Evolutionary conservation across 2,329 filamentous ascomycete species (phyloP), one percentile per base, ranked within the genome.

Genomic region (Sporothrix mexicana): DNA sequence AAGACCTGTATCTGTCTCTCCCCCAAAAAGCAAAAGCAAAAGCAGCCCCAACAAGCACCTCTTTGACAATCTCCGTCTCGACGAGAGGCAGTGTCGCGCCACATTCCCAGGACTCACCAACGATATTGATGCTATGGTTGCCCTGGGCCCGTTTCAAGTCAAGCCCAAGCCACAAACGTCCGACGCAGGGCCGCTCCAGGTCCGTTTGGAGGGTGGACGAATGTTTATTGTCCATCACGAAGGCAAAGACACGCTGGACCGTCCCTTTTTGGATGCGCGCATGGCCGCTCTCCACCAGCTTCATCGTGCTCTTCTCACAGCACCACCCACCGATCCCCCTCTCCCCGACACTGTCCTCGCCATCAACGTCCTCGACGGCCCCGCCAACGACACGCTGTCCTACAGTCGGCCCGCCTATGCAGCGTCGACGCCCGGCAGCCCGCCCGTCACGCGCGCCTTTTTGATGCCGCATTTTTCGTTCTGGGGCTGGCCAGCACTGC

Each of bases 351-450:
- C 85, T 30, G 80, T 86, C 75, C 84, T 90, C 77, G 80, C 85
- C 47, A 81, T 89, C 75, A 83, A 84, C 78, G 82, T 88, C 76
- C 81, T 85, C 70, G 86, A 87, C 78, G 77, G 81, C 13, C 79
- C 81, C 7, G 79, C 83, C 1, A 61, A 61, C 30, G 57, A 61
- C 25, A 61, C 57, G 1, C 83, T 84, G 78, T 83, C 83, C 12
- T 87, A 87, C 79, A 80, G 83, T 10, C 83, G 84, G 1, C 82
- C 83, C 9, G 82, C 82, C 20, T 75, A 12, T 69, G 73, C 20
- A 67, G 74, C 53, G 69, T 74, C 75, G 47, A 73, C 43, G 49
- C 73, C 78, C 72, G 78, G 70, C 36, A 70, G 55, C 23, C 67
- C 68, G 13, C 71, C 71, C 15, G 70, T 74, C 43, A 72, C 74